phyloP scores from a whole-genome alignment of 169 alveolate genomes.

The Babesia gibsoni region DNA sequence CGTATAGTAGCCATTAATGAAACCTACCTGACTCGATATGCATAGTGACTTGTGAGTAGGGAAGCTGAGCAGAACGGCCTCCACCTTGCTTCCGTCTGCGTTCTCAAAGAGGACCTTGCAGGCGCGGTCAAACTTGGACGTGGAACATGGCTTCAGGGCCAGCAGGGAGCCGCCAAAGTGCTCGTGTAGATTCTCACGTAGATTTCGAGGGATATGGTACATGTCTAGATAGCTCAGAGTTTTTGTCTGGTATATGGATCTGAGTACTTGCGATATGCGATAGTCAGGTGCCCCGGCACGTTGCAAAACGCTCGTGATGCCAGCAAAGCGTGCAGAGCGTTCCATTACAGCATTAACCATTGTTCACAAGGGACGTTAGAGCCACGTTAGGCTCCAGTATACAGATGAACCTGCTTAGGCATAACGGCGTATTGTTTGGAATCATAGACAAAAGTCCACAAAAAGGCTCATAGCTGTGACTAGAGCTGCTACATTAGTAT shows the following conservation, averaged over 20 bases:
- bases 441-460: too few species aligned
- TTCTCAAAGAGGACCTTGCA: conserved; percentile 75
- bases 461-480: too few species aligned
- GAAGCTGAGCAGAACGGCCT: conserved; percentile 77
- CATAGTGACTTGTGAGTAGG: conserved; percentile 80
- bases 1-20: not conserved
- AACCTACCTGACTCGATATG: conserved; percentile 78
- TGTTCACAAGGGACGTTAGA: too few species aligned
- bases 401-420: too few species aligned
- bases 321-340: conserved; percentile 46
- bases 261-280: conserved; percentile 66
- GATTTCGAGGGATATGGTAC: conserved; percentile 69
- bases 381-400: too few species aligned
- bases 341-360: conserved; percentile 32
- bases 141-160: conserved; percentile 64
- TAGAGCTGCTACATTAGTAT: too few species aligned
- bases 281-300: conserved; percentile 53
- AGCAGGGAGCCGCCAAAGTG: conserved; percentile 58
- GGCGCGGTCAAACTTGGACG: conserved; percentile 73
- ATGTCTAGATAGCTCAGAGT: conserved; percentile 53
- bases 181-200: conserved; percentile 64
- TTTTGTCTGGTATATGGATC: conserved; percentile 69
- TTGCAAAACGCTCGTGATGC: conserved; percentile 16
- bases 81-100: conserved; percentile 78
- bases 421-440: too few species aligned